Evolutionary conservation across 495 filamentous ascomycete genomes (phyloP).

Genomic region (Podospora pseudocomata): DNA sequence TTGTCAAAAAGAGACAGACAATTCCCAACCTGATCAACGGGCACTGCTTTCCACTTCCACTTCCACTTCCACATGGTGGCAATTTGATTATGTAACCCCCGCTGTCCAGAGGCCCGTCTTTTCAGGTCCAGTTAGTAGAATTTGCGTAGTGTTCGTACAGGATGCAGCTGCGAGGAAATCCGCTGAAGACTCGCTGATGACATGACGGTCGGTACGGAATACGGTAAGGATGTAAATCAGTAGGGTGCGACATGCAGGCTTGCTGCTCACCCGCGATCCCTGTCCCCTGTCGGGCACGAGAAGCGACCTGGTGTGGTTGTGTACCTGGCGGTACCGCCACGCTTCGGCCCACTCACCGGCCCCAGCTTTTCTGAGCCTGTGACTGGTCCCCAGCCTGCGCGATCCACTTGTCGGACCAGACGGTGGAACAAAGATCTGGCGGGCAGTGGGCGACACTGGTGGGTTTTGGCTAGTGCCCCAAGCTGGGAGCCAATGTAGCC

Average conservation of each 20-base stretch:
- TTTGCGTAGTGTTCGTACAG: background rate
- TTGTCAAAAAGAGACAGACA: background rate
- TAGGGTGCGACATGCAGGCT: conserved; percentile 20
- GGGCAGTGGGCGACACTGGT: conserved; percentile 14
- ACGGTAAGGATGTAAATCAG: conserved; percentile 4
- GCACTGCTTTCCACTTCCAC: background rate
- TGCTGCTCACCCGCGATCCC: conserved; percentile 45
- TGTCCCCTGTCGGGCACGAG: conserved; percentile 36
- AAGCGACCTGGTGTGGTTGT: conserved; percentile 23
- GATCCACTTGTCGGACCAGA: conserved; percentile 11
- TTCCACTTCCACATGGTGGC: background rate
- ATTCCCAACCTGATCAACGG: background rate
- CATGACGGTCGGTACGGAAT: background rate
- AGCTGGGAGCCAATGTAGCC: conserved; percentile 14
- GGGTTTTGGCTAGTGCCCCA: conserved; percentile 21
- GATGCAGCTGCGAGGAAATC: background rate
- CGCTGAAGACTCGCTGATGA: background rate
- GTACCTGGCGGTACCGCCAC: conserved; percentile 28
- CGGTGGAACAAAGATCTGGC: conserved; percentile 24
- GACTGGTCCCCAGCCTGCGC: conserved; percentile 11
- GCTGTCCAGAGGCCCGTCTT: background rate
- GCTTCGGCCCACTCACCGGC: conserved; percentile 15
- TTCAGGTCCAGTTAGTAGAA: background rate
- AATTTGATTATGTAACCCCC: background rate
- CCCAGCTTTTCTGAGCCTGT: conserved; percentile 12